Conservation (phyloP, 83 land plant genomes). For the Diphasiastrum complanatum region DNA sequence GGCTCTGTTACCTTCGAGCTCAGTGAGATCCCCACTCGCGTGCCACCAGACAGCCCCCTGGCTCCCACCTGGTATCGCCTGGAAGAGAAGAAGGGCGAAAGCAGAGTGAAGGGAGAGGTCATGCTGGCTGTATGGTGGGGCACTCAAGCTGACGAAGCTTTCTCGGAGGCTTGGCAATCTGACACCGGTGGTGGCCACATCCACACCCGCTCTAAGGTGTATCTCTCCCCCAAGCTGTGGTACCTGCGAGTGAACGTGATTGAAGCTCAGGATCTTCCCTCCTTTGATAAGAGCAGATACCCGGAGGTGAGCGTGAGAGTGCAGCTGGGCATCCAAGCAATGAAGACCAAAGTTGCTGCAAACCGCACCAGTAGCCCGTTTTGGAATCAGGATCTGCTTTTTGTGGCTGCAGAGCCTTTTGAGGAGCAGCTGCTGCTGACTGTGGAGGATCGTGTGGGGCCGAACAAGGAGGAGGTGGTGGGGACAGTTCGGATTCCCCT, state of each 20-base stretch:
- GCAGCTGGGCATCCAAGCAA: too few species aligned
- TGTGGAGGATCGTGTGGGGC: constrained; percentile 4
- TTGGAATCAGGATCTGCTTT: constrained; percentile 11
- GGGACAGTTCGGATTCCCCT: constrained; percentile 28
- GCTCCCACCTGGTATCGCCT: constrained; percentile 80
- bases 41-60: constrained; percentile 67
- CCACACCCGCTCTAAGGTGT: constrained; percentile 69
- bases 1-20: constrained; percentile 57
- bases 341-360: too few species aligned
- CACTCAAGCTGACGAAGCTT: constrained; percentile 89
- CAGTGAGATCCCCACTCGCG: constrained; percentile 55
- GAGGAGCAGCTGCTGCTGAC: constrained; percentile 1
- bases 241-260: constrained; percentile 73
- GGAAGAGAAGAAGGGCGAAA: constrained; percentile 47
- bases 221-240: constrained; percentile 86
- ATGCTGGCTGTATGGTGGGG: constrained; percentile 87
- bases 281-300: constrained; percentile 27
- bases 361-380: constrained; percentile 10
- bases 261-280: constrained; percentile 68
- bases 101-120: constrained; percentile 44
- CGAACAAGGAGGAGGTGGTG: background rate
- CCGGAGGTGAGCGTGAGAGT: constrained; percentile 42
- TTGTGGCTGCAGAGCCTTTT: constrained; percentile 14
- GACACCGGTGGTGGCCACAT: constrained; percentile 56
- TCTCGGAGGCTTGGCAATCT: constrained; percentile 82